These are phyloP conservation scores for Rhodotorula mucilaginosa DNA, from an alignment of 1,284 basidiomycete genomes.

Conservation along the genomic window DNA sequence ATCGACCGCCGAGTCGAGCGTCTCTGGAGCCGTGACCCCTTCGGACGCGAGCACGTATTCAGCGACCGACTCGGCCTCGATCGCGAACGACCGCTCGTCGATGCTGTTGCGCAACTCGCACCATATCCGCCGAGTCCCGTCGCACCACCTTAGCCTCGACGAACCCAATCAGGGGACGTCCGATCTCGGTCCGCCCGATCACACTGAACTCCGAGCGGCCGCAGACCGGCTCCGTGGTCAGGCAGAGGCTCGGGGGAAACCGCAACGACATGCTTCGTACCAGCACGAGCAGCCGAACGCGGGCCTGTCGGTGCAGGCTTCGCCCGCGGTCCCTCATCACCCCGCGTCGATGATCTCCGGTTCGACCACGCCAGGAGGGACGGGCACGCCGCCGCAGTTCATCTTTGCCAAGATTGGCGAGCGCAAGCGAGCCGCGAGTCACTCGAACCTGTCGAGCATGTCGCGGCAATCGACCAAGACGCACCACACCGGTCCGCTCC, in stretches of 20 bases:
- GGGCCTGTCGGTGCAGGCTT: conserved; percentile 1
- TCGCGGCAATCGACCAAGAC: conserved; percentile 49
- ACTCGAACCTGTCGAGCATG: conserved; percentile 29
- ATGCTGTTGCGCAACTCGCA: conserved; percentile 8
- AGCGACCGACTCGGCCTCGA: background rate
- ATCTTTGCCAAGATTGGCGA: conserved; percentile 43
- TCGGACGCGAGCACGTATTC: conserved; percentile 3
- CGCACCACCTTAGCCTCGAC: conserved; percentile 38
- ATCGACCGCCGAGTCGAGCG: background rate
- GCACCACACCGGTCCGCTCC: conserved; percentile 62
- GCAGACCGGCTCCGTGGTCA: conserved; percentile 31
- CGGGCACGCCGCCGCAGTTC: conserved; percentile 45
- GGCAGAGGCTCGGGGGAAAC: conserved; percentile 8
- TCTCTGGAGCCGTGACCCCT: background rate
- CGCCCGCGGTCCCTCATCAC: background rate
- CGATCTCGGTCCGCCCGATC: conserved; percentile 17
- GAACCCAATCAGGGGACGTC: conserved; percentile 32
- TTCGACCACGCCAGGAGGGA: conserved; percentile 39
- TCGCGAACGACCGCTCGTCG: background rate
- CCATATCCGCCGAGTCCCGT: conserved; percentile 36
- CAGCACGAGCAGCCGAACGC: conserved; percentile 1
- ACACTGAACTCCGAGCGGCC: conserved; percentile 28
- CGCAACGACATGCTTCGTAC: conserved; percentile 15
- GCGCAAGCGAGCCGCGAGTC: conserved; percentile 30
- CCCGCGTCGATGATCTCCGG: conserved; percentile 9